Percentiles rank a stretch among this genome's conserved stretches.
Conservation (phyloP, 768 basidiomycete genomes). For the Macrolepiota dolichaula region DNA sequence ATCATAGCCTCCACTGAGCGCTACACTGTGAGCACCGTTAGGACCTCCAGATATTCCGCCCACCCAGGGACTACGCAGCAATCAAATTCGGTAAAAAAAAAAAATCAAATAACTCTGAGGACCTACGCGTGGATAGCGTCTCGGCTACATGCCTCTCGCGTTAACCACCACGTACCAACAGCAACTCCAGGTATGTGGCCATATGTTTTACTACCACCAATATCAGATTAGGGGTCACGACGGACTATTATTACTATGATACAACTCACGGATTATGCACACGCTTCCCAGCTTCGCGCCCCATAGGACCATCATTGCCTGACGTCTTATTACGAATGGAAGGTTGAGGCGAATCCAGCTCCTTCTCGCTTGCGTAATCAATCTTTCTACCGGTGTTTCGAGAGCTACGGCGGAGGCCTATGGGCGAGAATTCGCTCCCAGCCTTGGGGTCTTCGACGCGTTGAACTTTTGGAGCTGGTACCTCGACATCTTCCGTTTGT, state of each 20-base stretch:
- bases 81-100: constrained; percentile 5
- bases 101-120: not conserved
- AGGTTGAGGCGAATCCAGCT: constrained; percentile 31
- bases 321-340: constrained; percentile 31
- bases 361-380: constrained; percentile 49
- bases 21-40: constrained; percentile 80
- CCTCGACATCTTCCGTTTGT: constrained; percentile 15
- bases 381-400: constrained; percentile 58
- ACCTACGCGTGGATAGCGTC: constrained; percentile 87
- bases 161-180: constrained; percentile 84
- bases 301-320: constrained; percentile 33
- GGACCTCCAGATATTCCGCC: constrained; percentile 70
- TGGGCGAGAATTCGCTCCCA: constrained; percentile 14
- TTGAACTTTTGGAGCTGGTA: constrained; percentile 24
- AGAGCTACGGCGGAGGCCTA: constrained; percentile 58
- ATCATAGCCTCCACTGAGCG: constrained; percentile 85
- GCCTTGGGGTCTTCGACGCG: constrained; percentile 25
- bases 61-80: constrained; percentile 63
- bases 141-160: constrained; percentile 61
- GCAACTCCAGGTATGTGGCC: constrained; percentile 77
- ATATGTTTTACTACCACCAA: constrained; percentile 59
- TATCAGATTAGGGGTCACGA: not conserved
- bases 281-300: constrained; percentile 32
- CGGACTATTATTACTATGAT: not conserved
- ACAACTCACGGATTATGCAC: constrained; percentile 50